These are phyloP conservation scores for Chaetoscypha palmicola DNA, from an alignment of 2,329 filamentous ascomycete genomes.

Conservation along the genomic window DNA sequence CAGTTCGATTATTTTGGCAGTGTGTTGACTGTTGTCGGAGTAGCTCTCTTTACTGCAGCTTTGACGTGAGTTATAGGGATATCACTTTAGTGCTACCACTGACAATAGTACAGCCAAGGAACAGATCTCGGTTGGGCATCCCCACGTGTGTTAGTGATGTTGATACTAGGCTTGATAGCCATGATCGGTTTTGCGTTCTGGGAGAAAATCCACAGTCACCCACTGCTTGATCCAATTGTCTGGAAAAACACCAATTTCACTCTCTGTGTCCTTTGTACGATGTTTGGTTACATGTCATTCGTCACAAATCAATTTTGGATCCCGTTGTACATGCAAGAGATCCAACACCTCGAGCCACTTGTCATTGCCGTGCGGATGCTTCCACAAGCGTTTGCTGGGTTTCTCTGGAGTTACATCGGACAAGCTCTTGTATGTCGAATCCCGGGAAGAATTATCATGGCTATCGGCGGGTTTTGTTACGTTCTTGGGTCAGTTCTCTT, in stretches of 20 bases:
- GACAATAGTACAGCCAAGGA: conserved; percentile 16
- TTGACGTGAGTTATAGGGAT: conserved; percentile 21
- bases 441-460: conserved; percentile 57
- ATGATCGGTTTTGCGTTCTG: conserved; percentile 54
- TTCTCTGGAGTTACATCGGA: conserved; percentile 57
- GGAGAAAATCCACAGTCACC: conserved; percentile 47
- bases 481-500: conserved; percentile 42
- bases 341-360: conserved; percentile 43
- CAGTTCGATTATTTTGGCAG: conserved; percentile 25
- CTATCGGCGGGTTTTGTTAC: conserved; percentile 36
- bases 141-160: conserved; percentile 53
- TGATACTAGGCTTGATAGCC: conserved; percentile 51
- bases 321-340: conserved; percentile 56
- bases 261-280: conserved; percentile 40
- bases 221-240: conserved; percentile 47
- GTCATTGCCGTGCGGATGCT: conserved; percentile 55
- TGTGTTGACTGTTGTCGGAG: conserved; percentile 16
- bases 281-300: conserved; percentile 58
- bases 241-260: conserved; percentile 59
- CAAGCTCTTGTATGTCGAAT: conserved; percentile 55
- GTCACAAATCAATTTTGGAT: conserved; percentile 55
- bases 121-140: conserved; percentile 54
- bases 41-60: conserved; percentile 19
- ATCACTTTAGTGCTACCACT: neutral
- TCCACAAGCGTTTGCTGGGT: conserved; percentile 56